These are phyloP conservation scores for Blastobotrys chiropterorum DNA, from an alignment of 805 yeast species.

Conservation along the genomic window DNA sequence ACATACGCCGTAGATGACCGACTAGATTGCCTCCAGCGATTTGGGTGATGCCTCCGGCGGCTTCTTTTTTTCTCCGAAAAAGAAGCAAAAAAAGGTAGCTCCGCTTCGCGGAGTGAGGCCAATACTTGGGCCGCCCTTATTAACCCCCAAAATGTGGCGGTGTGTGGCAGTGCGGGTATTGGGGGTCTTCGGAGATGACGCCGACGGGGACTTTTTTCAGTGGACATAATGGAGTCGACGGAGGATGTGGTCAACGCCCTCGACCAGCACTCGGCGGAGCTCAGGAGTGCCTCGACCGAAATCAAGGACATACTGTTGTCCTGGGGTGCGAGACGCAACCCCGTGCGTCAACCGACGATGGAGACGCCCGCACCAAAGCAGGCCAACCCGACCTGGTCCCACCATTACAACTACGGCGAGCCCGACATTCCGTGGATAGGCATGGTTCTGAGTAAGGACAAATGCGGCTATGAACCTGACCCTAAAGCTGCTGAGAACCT, in stretches of 20 bases:
- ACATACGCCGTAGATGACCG: no score
- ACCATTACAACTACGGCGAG: neutral
- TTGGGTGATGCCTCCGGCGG: no score
- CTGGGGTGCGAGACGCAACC: neutral
- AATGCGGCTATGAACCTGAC: neutral
- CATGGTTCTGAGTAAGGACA: neutral
- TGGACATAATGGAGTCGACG: neutral
- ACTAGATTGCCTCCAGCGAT: no score
- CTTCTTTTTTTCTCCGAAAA: no score
- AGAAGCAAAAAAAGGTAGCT: no score
- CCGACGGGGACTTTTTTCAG: neutral
- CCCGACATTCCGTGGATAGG: constrained; percentile 1
- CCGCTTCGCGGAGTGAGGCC: no score
- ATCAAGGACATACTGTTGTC: neutral
- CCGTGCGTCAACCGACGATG: neutral
- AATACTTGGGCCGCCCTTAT: no score
- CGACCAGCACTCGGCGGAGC: neutral
- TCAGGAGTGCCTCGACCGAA: neutral
- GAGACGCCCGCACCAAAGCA: neutral
- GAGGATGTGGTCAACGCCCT: neutral
- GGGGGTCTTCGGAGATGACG: no score
- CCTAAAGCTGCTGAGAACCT: neutral
- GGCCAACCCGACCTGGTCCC: constrained; percentile 1
- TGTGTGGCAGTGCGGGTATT: no score
- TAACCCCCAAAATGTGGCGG: no score